Evolutionary conservation across 345 rosid species (phyloP).

Genomic region (Rhodomyrtus tomentosa): DNA sequence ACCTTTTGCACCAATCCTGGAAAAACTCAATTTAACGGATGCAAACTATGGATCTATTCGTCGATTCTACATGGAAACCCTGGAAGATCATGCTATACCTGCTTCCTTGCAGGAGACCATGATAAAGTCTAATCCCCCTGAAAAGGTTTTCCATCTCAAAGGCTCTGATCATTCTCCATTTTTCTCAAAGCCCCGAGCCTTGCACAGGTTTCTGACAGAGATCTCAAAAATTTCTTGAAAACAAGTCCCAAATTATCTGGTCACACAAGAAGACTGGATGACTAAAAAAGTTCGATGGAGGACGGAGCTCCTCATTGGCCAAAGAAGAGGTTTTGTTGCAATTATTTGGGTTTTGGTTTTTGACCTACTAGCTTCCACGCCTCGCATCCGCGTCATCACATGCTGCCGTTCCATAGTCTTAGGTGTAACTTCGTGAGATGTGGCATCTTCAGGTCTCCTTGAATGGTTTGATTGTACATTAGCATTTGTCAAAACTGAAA

Average conservation of each 20-base stretch:
- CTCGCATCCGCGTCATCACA: neutral
- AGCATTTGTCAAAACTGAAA: neutral
- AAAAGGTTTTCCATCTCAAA: conserved; percentile 44
- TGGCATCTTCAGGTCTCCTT: neutral
- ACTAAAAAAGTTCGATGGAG: neutral
- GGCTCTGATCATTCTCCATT: conserved; percentile 72
- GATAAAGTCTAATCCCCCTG: conserved; percentile 43
- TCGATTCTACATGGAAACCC: conserved; percentile 52
- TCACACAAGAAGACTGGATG: neutral
- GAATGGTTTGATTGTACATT: neutral
- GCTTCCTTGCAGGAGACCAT: conserved; percentile 35
- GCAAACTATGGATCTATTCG: conserved; percentile 39
- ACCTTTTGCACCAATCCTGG: conserved; percentile 29
- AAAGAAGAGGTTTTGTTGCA: neutral
- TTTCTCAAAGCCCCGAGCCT: conserved; percentile 59
- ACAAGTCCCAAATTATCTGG: neutral
- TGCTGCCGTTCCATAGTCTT: neutral
- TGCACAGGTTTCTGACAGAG: conserved; percentile 41
- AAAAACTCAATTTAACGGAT: conserved; percentile 29
- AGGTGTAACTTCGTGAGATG: neutral
- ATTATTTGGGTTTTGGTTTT: neutral
- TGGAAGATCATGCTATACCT: conserved; percentile 40
- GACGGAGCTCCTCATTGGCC: neutral
- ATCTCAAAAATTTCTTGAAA: conserved; percentile 32
- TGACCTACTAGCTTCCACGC: neutral